Evolutionary conservation across 164 flowering plant genomes (phyloP).

Genomic region (Magnolia changhungtana): DNA sequence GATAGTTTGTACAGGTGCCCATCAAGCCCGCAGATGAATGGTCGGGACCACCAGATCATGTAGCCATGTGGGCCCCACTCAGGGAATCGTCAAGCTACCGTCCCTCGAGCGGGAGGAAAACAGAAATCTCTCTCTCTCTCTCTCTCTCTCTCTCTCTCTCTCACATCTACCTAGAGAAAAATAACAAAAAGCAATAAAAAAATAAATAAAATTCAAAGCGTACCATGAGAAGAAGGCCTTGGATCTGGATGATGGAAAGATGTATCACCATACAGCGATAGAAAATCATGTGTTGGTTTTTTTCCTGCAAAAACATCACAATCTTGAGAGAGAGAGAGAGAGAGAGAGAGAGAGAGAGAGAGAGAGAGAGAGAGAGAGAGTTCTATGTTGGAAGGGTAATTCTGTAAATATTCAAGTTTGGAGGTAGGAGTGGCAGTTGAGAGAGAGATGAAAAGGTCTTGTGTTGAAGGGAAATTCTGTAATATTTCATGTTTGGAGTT

Average conservation of each 20-base stretch:
- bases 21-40: background rate
- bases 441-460: background rate
- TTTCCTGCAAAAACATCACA: constrained; percentile 36
- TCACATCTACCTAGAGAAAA: background rate
- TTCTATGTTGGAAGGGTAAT: no score
- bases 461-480: no score
- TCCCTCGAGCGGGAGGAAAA: background rate
- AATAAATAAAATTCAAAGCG: background rate
- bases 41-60: background rate
- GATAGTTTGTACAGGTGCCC: background rate
- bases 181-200: background rate
- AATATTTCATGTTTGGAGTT: constrained; percentile 39
- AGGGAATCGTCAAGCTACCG: background rate
- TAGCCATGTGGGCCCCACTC: no score
- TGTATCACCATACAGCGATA: constrained; percentile 62
- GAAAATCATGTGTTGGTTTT: constrained; percentile 79
- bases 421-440: no score
- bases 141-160: no score
- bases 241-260: constrained; percentile 69
- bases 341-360: no score
- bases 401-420: no score
- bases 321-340: background rate
- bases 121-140: no score
- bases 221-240: constrained; percentile 63
- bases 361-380: background rate